phyloP scores from a whole-genome alignment of 2,329 filamentous ascomycete genomes.

The Monosporascus ibericus region DNA sequence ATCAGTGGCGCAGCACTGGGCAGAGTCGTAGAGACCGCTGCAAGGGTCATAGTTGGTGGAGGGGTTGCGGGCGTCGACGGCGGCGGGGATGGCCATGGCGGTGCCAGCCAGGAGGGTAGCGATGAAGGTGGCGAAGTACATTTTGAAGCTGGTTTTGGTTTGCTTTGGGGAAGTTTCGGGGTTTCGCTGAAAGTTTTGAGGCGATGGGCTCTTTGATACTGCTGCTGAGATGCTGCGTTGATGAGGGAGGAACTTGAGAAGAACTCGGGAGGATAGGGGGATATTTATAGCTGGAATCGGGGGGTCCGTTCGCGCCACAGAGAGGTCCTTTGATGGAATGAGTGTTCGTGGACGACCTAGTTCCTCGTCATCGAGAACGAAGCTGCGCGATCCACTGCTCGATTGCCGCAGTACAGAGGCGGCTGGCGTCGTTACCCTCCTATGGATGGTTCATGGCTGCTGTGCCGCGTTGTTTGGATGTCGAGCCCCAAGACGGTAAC shows the following conservation, averaged over 20 bases:
- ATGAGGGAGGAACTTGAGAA: neutral
- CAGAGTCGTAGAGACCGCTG: constrained; percentile 32
- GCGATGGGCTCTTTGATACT: neutral
- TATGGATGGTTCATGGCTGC: neutral
- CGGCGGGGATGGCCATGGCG: constrained; percentile 17
- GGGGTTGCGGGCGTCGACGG: constrained; percentile 10
- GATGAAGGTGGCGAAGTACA: constrained; percentile 20
- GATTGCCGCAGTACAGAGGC: too few species aligned
- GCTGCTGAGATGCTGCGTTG: neutral
- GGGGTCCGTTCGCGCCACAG: neutral
- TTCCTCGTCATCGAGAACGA: too few species aligned
- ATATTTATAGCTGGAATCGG: neutral
- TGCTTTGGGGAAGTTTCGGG: neutral
- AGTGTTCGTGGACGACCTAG: too few species aligned
- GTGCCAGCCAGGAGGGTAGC: constrained; percentile 19
- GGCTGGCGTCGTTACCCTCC: too few species aligned
- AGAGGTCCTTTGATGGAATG: neutral
- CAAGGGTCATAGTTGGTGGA: constrained; percentile 33
- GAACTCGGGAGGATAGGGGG: neutral
- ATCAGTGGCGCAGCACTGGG: constrained; percentile 57
- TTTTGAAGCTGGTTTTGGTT: constrained; percentile 12
- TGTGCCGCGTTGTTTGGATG: neutral
- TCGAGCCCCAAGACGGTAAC: neutral
- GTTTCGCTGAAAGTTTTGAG: neutral
- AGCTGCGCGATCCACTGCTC: too few species aligned